Evolutionary conservation across 352 stramenopile genomes (phyloP), one percentile per base, ranked within the genome.

Genomic region (Thraustochytrium striatum): DNA sequence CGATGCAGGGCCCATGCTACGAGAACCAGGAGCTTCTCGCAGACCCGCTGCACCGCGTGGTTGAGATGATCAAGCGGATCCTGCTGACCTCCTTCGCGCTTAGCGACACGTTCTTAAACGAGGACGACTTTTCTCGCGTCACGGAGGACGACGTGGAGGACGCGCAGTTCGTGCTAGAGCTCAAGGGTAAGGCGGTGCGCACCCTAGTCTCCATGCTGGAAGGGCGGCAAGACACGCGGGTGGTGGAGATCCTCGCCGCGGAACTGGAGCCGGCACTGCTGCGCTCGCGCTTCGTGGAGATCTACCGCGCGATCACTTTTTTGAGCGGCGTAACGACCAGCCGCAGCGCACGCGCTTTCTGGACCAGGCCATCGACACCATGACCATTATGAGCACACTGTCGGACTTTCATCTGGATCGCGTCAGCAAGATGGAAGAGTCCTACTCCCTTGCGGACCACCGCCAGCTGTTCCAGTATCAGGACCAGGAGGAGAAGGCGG

Each of bases 61-160:
- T 83, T 5, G 80, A 83, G 32, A 83, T 80, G 30, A 72, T 83
- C 28, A 79, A 79, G 3, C 82, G 79, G 59, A 80, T 79, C 2
- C 69, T 83, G n/a, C 65, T 82, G 38, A 53, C 80, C 1, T 65
- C 69, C 35, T 82, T 83, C 50, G 70, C 79, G 19, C 43, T 75
- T 5, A 68, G 65, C 30, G 65, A 75, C 25, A 43, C 65, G 30
- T 75, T 75, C 32, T 25, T 75, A 28, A n/a, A 75, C 2, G 52
- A 75, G 44, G 39, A 3, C 25, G 65, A 75, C 52, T 0, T 75
- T 21, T n/a, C 11, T 9, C 65, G 39, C 3, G 62, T 82, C 7
- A 57, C 39, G 2, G 36, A 39, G 7, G 32, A 52, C 57, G 50
- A 79, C 55, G 78, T 73, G 50, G 43, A 41, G 44, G 59, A 79